A percentile compares a stretch with the other conserved stretches of the same genome.
phyloP scores from a whole-genome alignment of 768 basidiomycete genomes.

The Boletus edulis region DNA sequence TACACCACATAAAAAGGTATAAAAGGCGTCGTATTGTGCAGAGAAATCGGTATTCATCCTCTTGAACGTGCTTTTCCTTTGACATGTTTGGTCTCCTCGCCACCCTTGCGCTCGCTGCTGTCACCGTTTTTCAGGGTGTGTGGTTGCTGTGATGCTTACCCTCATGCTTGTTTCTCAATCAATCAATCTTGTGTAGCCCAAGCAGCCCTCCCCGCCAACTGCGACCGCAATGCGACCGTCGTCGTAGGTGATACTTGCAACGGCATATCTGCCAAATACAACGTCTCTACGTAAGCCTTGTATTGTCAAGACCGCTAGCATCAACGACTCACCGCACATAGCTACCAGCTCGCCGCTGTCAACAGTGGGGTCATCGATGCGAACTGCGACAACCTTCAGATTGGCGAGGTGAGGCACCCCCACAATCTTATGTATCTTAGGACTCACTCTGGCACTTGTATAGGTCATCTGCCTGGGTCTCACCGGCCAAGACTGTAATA shows the following conservation, averaged over 20 bases:
- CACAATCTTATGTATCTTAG: not conserved
- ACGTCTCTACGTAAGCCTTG: conserved; percentile 57
- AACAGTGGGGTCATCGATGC: conserved; percentile 49
- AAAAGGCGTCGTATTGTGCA: conserved; percentile 9
- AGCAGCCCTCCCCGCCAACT: conserved; percentile 38
- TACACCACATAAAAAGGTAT: conserved; percentile 5
- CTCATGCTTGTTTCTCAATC: not conserved
- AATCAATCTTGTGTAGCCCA: conserved; percentile 40
- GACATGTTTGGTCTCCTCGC: conserved; percentile 20
- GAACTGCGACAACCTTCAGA: conserved; percentile 54
- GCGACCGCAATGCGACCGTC: conserved; percentile 63
- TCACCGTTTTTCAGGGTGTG: conserved; percentile 17
- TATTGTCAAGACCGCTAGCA: not conserved
- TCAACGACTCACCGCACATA: conserved; percentile 16
- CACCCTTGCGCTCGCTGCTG: conserved; percentile 15
- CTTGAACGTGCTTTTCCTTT: not conserved
- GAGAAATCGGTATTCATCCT: not conserved
- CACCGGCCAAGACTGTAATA: conserved; percentile 52
- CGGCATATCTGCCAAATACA: conserved; percentile 56
- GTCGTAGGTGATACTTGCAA: conserved; percentile 60
- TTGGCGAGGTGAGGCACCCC: conserved; percentile 40
- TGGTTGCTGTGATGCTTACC: not conserved
- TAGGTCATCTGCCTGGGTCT: conserved; percentile 57
- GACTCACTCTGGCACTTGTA: not conserved
- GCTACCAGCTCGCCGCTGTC: conserved; percentile 57